Base-by-base conservation (phyloP, 176 grass and related monocot genomes). In the Cocos nucifera region DNA sequence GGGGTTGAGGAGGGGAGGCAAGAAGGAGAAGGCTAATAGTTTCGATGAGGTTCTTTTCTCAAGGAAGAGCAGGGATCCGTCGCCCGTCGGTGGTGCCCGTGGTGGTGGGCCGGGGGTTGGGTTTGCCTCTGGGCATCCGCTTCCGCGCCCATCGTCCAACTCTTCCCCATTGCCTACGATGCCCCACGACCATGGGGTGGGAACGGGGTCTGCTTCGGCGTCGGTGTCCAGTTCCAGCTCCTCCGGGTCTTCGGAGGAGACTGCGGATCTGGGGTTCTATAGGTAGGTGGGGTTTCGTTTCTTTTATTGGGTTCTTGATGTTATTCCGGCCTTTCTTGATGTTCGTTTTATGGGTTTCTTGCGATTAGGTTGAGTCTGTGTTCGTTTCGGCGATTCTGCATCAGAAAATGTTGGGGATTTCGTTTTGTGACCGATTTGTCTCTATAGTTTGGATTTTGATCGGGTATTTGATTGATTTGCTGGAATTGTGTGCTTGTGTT, bases 221-320 rank as follows among this genome's bases (percentile, higher is more conserved):
- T 82, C 82, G 10, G 79, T 22, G 10, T 95, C 79, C 4, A 81
- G 86, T 59, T 28, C 64, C 26, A 74, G 72, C 57, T 95, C 90
- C 24, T 86, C 72, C 20, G 86, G 71, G 55, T 86, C 82, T 19
- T 54, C 86, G 19, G 90, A 95, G 25, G 86, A 92, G 32, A 73
- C 53, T 7, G 58, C 48, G 24, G 83, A 87, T 57, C 68, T 30
- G 29, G 81, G 75, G 5, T 57, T 16, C 4, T 80, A 57, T 16
- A 88, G 93, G 93, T 98, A 69, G 26, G 20, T 65, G 59, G 35
- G 9, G 35, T 44, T 30, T 44, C 35, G 0, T 14, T 12, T 44
- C 8, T 44, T 44, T 44, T 2, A 35, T 44, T 44, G 35, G 35
- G 10, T 44, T 44, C 10, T 44, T 75, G 23, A 19, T 9, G 5